Percentiles rank a stretch among this genome's conserved stretches.
phyloP scores from a whole-genome alignment of 805 yeast species.

The Candida ulmi region DNA sequence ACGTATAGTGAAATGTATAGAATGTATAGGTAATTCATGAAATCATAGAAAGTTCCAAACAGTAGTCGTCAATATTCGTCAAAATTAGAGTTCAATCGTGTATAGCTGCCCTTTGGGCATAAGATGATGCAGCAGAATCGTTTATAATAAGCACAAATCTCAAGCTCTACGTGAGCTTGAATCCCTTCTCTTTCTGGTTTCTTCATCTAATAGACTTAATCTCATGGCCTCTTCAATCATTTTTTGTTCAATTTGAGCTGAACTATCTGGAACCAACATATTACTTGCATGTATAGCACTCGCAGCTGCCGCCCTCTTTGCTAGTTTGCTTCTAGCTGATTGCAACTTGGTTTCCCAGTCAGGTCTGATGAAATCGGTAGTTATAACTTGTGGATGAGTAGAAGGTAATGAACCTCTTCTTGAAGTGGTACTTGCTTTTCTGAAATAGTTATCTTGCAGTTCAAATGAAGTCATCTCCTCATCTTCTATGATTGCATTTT shows the following conservation, averaged over 20 bases:
- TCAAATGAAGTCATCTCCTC: conserved; percentile 9
- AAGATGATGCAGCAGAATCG: too few species aligned
- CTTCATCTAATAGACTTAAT: conserved; percentile 66
- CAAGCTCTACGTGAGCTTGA: conserved; percentile 10
- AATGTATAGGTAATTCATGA: too few species aligned
- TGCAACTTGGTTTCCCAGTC: conserved; percentile 82
- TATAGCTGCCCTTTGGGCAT: too few species aligned
- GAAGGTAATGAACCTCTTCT: conserved; percentile 59
- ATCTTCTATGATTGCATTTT: conserved; percentile 6
- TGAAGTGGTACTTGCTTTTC: conserved; percentile 8
- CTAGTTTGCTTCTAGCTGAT: conserved; percentile 69
- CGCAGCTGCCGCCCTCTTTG: conserved; percentile 89
- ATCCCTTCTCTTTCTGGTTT: conserved; percentile 39
- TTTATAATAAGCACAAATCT: too few species aligned
- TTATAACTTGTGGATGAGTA: conserved; percentile 62
- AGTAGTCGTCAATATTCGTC: too few species aligned
- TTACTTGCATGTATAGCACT: conserved; percentile 90
- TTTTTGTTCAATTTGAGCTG: conserved; percentile 53
- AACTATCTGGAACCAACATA: conserved; percentile 43
- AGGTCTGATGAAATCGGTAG: conserved; percentile 82
- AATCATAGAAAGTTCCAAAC: too few species aligned
- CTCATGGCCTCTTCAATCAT: conserved; percentile 85
- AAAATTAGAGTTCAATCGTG: too few species aligned
- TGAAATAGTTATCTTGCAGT: conserved; percentile 11
- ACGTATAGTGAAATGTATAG: too few species aligned